phyloP scores from a whole-genome alignment of 129 eudicot species.

The Silybum marianum region DNA sequence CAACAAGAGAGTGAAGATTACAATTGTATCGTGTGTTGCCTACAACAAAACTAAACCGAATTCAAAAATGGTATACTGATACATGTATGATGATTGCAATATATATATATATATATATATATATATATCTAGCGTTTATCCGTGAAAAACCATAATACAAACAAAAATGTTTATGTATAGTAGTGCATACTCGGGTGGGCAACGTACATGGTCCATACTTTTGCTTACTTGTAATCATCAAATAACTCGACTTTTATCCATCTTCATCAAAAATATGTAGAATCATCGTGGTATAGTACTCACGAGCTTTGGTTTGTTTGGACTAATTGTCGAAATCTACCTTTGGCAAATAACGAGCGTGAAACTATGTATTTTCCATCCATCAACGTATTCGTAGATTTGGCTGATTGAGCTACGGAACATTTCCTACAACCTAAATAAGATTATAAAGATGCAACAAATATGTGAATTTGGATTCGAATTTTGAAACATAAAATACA shows the following conservation, averaged over 20 bases:
- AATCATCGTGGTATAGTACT: neutral
- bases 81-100: neutral
- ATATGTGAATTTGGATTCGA: neutral
- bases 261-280: conserved; percentile 1
- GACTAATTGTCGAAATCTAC: conserved; percentile 14
- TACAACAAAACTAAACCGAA: conserved; percentile 14
- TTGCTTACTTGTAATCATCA: neutral
- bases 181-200: conserved; percentile 20
- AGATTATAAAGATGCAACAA: neutral
- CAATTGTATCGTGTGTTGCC: neutral
- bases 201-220: neutral
- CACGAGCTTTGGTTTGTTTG: conserved; percentile 1
- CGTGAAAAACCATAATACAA: conserved; percentile 1
- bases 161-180: neutral
- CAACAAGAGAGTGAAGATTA: neutral
- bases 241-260: neutral
- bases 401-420: neutral
- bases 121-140: conserved; percentile 19
- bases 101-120: too few species aligned
- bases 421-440: neutral
- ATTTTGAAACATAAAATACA: neutral
- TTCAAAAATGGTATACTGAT: conserved; percentile 12
- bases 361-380: conserved; percentile 6
- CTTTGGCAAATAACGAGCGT: conserved; percentile 3
- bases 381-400: neutral